Evolutionary conservation across 345 rosid genomes (phyloP), one percentile per base, ranked within the genome.

Genomic region (Pistacia atlantica): DNA sequence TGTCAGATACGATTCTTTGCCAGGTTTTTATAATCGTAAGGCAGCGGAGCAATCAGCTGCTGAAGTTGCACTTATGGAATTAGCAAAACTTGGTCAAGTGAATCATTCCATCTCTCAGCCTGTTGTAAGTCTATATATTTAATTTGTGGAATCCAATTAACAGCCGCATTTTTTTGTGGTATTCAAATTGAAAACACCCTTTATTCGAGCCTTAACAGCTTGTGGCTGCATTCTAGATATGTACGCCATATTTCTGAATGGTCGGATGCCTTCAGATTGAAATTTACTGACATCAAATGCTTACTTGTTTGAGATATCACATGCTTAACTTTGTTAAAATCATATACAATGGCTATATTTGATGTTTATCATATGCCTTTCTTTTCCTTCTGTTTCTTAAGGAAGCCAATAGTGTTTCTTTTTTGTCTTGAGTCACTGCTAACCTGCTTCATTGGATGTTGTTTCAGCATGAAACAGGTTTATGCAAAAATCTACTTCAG

Each of bases 21-120:
- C 91, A 37, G 94, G 97, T 28, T 93, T 96, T 83, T 90, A 80
- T 76, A 96, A 93, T 79, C 92, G 98, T 66, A 93, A 93, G 86
- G 97, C 98, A 73, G 97, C 99, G 0, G 98, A 96, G 83, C 98
- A 96, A 52, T 93, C 99, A 11, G 98, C 98, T 80, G 98, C 98
- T 0, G 98, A 92, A 86, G 94, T 92, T 72, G 97, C 98, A 74
- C 92, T 96, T 37, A 10, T 59, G 71, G 95, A 89, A 83, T 74
- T 93, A 69, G 82, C 93, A 1, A 96, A 91, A 75, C 77, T 89
- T 54, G 89, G 90, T 69, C 87, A 87, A 77, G 81, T 87, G 60
- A 74, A 78, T 60, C 78, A 85, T 64, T 70, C 83, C 85, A 87
- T 89, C 72, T 85, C 97, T 56, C 90, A 74, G 48, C 97, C 99